Percentiles rank a stretch among this genome's conserved stretches.
phyloP scores from a whole-genome alignment of 108 stramenopile species.

The Aurantiochytrium sp. region DNA sequence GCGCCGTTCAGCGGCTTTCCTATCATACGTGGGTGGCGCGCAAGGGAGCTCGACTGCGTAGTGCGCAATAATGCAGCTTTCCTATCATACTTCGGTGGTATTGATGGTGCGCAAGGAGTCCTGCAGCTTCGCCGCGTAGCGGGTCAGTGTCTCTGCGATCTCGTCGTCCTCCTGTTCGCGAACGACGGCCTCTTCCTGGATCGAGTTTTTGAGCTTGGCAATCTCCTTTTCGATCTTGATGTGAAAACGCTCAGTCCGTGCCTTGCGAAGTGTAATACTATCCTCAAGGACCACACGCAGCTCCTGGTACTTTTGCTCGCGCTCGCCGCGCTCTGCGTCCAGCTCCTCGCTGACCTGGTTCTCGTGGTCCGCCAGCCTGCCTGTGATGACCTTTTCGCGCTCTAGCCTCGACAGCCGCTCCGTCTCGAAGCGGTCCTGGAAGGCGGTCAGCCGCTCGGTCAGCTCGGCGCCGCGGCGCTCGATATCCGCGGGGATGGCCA shows the following conservation, averaged over 20 bases:
- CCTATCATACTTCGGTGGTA: neutral
- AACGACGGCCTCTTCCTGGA: slow-evolving; percentile 15
- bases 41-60: too few relatives aligned
- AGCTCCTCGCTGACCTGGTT: neutral
- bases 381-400: neutral
- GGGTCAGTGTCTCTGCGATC: neutral
- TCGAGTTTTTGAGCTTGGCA: neutral
- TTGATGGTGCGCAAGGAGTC: neutral
- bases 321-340: neutral
- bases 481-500: neutral
- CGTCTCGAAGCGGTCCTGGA: neutral
- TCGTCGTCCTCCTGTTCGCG: slow-evolving; percentile 19
- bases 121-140: neutral
- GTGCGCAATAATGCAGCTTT: neutral
- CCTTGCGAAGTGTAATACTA: neutral
- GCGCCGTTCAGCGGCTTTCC: neutral
- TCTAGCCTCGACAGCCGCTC: neutral
- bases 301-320: slow-evolving; percentile 31
- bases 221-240: slow-evolving; percentile 16
- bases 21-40: neutral
- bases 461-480: slow-evolving; percentile 25
- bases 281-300: neutral
- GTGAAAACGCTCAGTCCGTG: slow-evolving; percentile 17
- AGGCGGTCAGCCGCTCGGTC: neutral
- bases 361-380: neutral